Conservation (phyloP, 192 early-diverging fungal species). For the Chytriomyces hyalinus region DNA sequence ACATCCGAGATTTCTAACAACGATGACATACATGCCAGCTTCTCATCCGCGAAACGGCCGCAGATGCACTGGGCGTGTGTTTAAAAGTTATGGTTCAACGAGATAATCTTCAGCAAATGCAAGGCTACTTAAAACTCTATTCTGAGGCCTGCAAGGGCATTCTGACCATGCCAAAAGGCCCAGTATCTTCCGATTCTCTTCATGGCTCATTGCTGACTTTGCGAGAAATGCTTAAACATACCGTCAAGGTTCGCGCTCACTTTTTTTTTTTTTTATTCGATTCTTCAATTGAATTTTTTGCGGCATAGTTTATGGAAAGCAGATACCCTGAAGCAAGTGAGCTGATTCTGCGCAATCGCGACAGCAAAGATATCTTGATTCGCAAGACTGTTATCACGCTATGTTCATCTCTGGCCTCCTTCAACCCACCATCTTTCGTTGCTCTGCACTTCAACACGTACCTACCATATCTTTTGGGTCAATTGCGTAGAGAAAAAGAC, state of each 20-base stretch:
- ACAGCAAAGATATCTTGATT: constrained; percentile 71
- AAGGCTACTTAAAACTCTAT: constrained; percentile 70
- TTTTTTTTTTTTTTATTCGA: not conserved
- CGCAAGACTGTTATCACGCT: constrained; percentile 74
- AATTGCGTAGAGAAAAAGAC: constrained; percentile 66
- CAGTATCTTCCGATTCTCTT: constrained; percentile 60
- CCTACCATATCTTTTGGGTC: constrained; percentile 67
- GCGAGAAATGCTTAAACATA: constrained; percentile 73
- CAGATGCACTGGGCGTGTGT: constrained; percentile 71
- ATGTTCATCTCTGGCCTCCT: constrained; percentile 75
- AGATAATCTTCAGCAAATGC: constrained; percentile 58
- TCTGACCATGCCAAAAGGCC: constrained; percentile 38
- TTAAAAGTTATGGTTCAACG: constrained; percentile 72
- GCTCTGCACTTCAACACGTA: constrained; percentile 64
- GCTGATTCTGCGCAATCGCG: constrained; percentile 69
- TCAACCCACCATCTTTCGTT: constrained; percentile 67
- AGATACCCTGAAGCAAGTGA: constrained; percentile 71
- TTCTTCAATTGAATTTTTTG: not conserved
- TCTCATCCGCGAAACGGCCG: constrained; percentile 70
- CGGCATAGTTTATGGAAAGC: constrained; percentile 73
- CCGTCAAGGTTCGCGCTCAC: constrained; percentile 61
- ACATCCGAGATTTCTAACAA: constrained; percentile 11
- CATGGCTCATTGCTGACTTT: constrained; percentile 79
- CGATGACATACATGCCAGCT: constrained; percentile 17
- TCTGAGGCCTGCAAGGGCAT: constrained; percentile 74